Evolutionary conservation across 169 alveolate species (phyloP), one percentile per base, ranked within the genome.

Genomic region (Cardiosporidium cionae): DNA sequence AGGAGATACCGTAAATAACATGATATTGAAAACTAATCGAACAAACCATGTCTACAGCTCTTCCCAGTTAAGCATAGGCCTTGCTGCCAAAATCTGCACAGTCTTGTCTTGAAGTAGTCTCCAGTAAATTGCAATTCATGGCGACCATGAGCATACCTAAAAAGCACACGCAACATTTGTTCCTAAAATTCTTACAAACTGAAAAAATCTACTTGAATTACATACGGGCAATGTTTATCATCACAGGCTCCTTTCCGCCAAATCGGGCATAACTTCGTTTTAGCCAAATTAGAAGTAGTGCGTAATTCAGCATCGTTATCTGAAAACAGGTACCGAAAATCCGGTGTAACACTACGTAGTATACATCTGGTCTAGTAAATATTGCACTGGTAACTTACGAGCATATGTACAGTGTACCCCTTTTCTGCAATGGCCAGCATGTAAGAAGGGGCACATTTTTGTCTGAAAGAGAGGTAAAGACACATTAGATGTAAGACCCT

Each of bases 221-320:
- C 58, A 16, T 44, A 44, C 58, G 58, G 58, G 58, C 58, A 63
- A 63, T 9, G 64, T 63, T n/a, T n/a, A 9, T 63, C 35, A 9
- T 16, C 22, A 52, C 68, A 63, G 68, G 66, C 58, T 9, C 68
- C 68, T 52, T 63, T 29, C n/a, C 68, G 68, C 68, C 68, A 63
- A 9, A 22, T 9, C 16, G 9, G 68, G 68, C 68, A 63, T 52
- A 63, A n/a, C 22, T 63, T 63, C 58, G 68, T 63, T 29, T 63
- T 63, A 9, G 68, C 22, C 68, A 63, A n/a, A n/a, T 63, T 63
- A 9, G 9, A 9, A 9, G 58, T 16, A 63, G 68, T 9, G 16
- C 68, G 9, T 52, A 63, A 9, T n/a, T 63, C 68, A 16, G 9
- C 58, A n/a, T 44, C 58, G n/a, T 16, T 16, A n/a, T 44, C 58